Conservation (phyloP, 495 filamentous ascomycete genomes). For the Annulohypoxylon bovei region DNA sequence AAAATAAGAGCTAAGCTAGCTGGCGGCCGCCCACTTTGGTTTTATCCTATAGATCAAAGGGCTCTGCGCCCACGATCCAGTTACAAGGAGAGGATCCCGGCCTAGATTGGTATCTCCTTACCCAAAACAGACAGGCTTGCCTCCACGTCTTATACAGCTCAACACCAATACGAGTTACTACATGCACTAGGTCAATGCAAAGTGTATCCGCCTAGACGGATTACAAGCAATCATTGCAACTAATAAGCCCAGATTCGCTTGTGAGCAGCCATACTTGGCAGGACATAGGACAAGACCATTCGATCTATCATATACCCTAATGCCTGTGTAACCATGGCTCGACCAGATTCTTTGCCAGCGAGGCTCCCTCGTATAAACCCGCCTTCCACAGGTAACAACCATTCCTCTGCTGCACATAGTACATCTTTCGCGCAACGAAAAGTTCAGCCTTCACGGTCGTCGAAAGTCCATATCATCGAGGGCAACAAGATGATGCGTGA, state of each 20-base stretch:
- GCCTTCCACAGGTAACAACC: conserved; percentile 1
- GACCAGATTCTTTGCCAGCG: conserved; percentile 33
- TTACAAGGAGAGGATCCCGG: conserved; percentile 27
- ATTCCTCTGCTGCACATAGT: conserved; percentile 20
- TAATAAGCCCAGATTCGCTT: conserved; percentile 16
- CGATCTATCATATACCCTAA: conserved; percentile 20
- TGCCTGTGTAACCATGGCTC: conserved; percentile 31
- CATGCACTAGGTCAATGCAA: conserved; percentile 38
- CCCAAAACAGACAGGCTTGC: conserved; percentile 20
- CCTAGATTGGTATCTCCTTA: conserved; percentile 23
- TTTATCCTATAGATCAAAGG: conserved; percentile 27
- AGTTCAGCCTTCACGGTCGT: conserved; percentile 49
- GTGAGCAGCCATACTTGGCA: conserved; percentile 22
- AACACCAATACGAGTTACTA: conserved; percentile 31
- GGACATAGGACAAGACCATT: conserved; percentile 22
- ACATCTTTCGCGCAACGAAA: conserved; percentile 56
- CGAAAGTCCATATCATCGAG: conserved; percentile 53
- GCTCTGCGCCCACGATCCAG: conserved; percentile 9
- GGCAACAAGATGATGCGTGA: conserved; percentile 50
- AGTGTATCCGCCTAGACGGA: conserved; percentile 5
- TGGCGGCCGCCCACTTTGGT: conserved; percentile 18
- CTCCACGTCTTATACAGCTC: conserved; percentile 28
- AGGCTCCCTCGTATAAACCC: conserved; percentile 37
- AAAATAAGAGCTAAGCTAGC: conserved; percentile 23
- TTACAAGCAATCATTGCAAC: conserved; percentile 28